Base-by-base conservation (phyloP, 345 rosid species). In the Chamaenerion angustifolium region DNA sequence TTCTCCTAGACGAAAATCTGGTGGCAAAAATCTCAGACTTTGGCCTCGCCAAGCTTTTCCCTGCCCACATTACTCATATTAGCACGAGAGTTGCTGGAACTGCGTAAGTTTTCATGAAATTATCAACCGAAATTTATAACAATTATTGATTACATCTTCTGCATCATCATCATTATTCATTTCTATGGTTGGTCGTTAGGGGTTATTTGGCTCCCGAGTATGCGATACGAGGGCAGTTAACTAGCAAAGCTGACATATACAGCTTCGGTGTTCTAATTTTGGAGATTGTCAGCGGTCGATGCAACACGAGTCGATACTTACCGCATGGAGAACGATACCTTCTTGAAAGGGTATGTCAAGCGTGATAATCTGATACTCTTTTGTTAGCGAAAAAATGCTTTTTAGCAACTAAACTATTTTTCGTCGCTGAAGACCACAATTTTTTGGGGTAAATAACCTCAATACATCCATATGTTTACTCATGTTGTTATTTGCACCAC, bases 21-120 rank as follows among this genome's bases (percentile, higher is more conserved):
- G 73, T 73, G 12, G 87, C 98, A 16, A 92, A 80, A 77, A 92
- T 92, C 58, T 71, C 98, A 42, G 98, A 92, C 65, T 92, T 92
- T 66, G 98, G 98, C 51, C 82, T 92, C 11, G 98, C 98, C 3
- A 92, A 71, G 70, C 94, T 92, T 61, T 78, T 92, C 55, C 98
- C 98, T 8, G 56, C 78, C 27, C 68, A 82, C 64, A 55, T 71
- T 81, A 83, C 96, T 50, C 98, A 92, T 61, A 88, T 92, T 60
- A 92, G 96, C 65, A 92, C 98, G 37, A 86, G 96, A 21, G 98
- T 92, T n/a, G 96, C 98, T 8, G 98, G 98, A 43, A 89, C 97
- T 68, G 69, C 83, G 97, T 89, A 63, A 89, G 94, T 72, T 61
- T 55, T 13, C 46, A 27, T 31, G 9, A 40, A 37, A 56, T 21